Evolutionary conservation across 257 asterid genomes (phyloP), one percentile per base, ranked within the genome.

Genomic region (Scutellaria galericulata): DNA sequence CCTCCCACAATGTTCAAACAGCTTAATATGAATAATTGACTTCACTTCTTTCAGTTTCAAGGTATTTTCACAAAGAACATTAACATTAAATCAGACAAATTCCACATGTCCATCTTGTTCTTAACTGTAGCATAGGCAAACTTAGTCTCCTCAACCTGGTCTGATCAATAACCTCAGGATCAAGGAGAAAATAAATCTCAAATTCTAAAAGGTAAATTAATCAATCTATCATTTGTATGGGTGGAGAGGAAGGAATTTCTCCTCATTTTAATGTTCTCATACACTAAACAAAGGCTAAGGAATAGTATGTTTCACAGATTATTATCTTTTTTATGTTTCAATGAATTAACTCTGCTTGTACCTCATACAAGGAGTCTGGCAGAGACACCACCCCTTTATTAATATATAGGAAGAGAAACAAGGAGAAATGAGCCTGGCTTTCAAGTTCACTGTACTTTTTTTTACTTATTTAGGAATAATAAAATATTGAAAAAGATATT

Each of bases 71-170:
- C 37, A 31, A 2, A 31, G 37, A 31, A 2, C 37, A 31, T 31
- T 31, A 31, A 31, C 37, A 31, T 31, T 31, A 2, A 31, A 31
- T 3, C 37, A 11, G 18, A 72, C 9, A 35, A 35, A 48, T 11
- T 48, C 40, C 5, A n/a, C 63, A 11, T 31, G 12, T 24, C 7
- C 47, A 46, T n/a, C 75, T 52, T 20, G 20, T 47, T 59, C n/a
- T 11, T 6, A 44, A 64, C 35, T 24, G 20, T 37, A 64, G 64
- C 42, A 54, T 31, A 45, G 7, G 54, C 15, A 15, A 14, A 6
- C 37, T 2, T n/a, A 52, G 62, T 63, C 57, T 6, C 75, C 61
- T 44, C 66, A 68, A 57, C 39, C 35, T 57, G 71, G 70, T 68
- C 47, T 22, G 59, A 10, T 41, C 9, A 24, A 2, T 7, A 9